Base-by-base conservation (phyloP, 139 green algal genomes). In the Nannochloris sp. region DNA sequence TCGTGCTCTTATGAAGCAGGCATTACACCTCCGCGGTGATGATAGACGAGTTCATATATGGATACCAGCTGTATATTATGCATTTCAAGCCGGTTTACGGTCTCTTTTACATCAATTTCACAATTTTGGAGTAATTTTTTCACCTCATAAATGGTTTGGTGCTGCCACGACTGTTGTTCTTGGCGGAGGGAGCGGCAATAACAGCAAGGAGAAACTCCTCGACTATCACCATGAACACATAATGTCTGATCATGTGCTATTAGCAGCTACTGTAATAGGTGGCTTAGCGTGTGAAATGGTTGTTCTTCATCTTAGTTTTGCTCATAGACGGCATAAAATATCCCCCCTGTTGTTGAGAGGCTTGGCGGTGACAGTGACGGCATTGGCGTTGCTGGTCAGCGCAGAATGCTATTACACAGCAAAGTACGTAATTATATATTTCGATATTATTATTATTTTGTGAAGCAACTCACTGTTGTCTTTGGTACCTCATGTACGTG, bases 161-260 rank as follows among this genome's bases (percentile, higher is more conserved):
- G n/a, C 42, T 51, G 42, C 42, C 42, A n/a, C n/a, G n/a, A n/a
- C n/a, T n/a, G n/a, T n/a, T n/a, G n/a, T n/a, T n/a, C n/a, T n/a
- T n/a, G n/a, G n/a, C n/a, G n/a, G n/a, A n/a, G n/a, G n/a, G n/a
- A n/a, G n/a, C n/a, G n/a, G n/a, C n/a, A n/a, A n/a, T n/a, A n/a
- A n/a, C n/a, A n/a, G n/a, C n/a, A n/a, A n/a, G n/a, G n/a, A n/a
- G n/a, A n/a, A n/a, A n/a, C n/a, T n/a, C n/a, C n/a, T n/a, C n/a
- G n/a, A n/a, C n/a, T n/a, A n/a, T n/a, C n/a, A n/a, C n/a, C 42
- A 51, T 19, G 19, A 19, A 13, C 64, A 78, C 14, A 58, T 78
- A 1, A 78, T 78, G 71, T 67, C 47, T 1, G 71, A 78, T 38
- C 71, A 78, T 54, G 54, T 78, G n/a, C 57, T 78, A 24, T 46